A percentile compares a stretch with the other conserved stretches of the same genome.
phyloP scores from a whole-genome alignment of 1,284 basidiomycete species.

The Meira miltonrushii region DNA sequence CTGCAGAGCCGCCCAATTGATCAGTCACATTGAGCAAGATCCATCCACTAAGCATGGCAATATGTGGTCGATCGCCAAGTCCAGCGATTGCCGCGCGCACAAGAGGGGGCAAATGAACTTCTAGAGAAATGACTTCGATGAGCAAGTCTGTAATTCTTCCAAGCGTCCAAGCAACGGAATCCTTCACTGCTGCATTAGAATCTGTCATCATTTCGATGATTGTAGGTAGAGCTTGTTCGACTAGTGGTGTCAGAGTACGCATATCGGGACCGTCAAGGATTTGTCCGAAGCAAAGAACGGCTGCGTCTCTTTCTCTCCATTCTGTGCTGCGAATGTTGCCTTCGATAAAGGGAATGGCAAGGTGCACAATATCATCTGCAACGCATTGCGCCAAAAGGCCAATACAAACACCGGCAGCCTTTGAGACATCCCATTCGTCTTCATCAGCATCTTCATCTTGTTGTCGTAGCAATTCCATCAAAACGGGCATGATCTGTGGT shows the following conservation, averaged over 20 bases:
- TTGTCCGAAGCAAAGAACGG: conserved; percentile 95
- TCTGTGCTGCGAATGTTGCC: conserved; percentile 81
- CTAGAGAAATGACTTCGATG: conserved; percentile 78
- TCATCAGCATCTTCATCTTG: conserved; percentile 97
- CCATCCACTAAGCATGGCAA: conserved; percentile 92
- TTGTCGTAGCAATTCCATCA: conserved; percentile 78
- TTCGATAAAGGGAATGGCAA: conserved; percentile 96
- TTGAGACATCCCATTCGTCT: conserved; percentile 97
- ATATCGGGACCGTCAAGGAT: conserved; percentile 95
- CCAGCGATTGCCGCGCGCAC: conserved; percentile 78
- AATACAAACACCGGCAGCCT: conserved; percentile 94
- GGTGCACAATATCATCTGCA: conserved; percentile 80
- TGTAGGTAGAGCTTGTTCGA: conserved; percentile 86
- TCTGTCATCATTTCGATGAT: conserved; percentile 95
- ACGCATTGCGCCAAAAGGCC: conserved; percentile 84
- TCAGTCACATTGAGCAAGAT: conserved; percentile 78
- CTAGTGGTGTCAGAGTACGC: conserved; percentile 76
- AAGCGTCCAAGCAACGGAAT: conserved; percentile 96
- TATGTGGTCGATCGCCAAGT: conserved; percentile 74
- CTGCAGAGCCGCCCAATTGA: conserved; percentile 54
- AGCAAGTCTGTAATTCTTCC: conserved; percentile 90
- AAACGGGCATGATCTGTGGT: conserved; percentile 87
- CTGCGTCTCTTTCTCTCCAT: conserved; percentile 93
- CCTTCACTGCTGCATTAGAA: conserved; percentile 78
- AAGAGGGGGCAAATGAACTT: conserved; percentile 78